Evolutionary conservation across 352 stramenopile species (phyloP).

Genomic region (Globisporangium mamillatum): DNA sequence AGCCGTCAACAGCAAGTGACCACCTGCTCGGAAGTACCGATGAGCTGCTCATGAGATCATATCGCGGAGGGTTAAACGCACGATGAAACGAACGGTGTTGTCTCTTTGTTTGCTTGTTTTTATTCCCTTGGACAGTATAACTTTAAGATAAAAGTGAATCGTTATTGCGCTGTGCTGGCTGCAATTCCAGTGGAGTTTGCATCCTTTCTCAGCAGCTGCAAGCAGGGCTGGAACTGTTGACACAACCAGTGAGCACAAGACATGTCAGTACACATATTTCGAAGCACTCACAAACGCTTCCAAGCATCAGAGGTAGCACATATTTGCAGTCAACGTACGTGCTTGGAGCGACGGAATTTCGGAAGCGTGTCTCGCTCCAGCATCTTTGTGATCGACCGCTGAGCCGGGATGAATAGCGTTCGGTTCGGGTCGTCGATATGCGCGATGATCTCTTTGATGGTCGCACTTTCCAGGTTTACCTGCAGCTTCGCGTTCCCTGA

Average conservation of each 20-base stretch:
- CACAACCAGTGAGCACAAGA: neutral
- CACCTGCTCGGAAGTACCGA: neutral
- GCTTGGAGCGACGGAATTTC: constrained; percentile 71
- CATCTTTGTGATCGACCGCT: constrained; percentile 75
- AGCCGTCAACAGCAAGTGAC: neutral
- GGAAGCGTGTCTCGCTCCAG: constrained; percentile 70
- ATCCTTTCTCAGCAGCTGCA: constrained; percentile 32
- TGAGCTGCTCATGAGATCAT: neutral
- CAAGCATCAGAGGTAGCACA: neutral
- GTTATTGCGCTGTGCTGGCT: neutral
- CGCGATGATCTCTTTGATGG: constrained; percentile 55
- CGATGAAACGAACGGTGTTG: neutral
- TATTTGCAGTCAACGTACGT: constrained; percentile 34
- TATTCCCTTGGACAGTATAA: neutral
- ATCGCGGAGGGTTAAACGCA: neutral
- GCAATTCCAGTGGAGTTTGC: constrained; percentile 3
- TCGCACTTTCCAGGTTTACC: constrained; percentile 60
- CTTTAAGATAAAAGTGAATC: constrained; percentile 2
- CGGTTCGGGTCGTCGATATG: constrained; percentile 54
- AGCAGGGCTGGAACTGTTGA: constrained; percentile 34
- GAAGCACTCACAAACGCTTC: too few species aligned
- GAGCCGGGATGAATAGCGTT: constrained; percentile 54
- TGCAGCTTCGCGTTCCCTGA: constrained; percentile 57
- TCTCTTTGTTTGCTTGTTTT: neutral
- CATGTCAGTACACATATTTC: neutral